Evolutionary conservation across 345 rosid species (phyloP), one percentile per base, ranked within the genome.

Genomic region (Salix koriyanagi): DNA sequence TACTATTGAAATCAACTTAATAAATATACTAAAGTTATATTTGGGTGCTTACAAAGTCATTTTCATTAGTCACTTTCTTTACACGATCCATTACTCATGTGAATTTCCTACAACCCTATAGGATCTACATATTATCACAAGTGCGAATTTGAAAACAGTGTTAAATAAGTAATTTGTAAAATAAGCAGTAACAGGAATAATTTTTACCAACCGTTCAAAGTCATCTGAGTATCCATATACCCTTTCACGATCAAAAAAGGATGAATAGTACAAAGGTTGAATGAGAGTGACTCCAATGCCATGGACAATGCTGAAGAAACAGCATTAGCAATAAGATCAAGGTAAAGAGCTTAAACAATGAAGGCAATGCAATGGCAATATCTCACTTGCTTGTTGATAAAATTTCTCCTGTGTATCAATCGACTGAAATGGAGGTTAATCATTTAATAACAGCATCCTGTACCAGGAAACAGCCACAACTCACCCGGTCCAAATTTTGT

Each of bases 401-500:
- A 41, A 2, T 2, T 9, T 41, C 12, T 41, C 32, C 79, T 48
- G 73, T 30, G 48, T 26, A 67, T 34, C 25, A 25, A 56, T 30
- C 19, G 32, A 70, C 60, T 18, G 46, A 79, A 74, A 73, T 39
- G 76, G 66, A 72, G 21, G 18, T 21, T 39, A 71, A 75, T 62
- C 46, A 9, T 56, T 60, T 44, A 65, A n/a, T 56, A 61, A 56
- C 50, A 46, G 60, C 4, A 30, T 25, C 44, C 71, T 79, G 26
- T 34, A 76, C 21, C 67, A 44, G 23, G 18, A 69, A 70, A 70
- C 37, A 67, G 61, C 41, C 50, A 42, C 65, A 65, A 77, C 93
- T 88, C 73, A 93, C 97, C 97, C 96, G 41, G 88, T 91, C 97
- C 97, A 93, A 68, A 93, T 90, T 81, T 73, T 88, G 82, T 93